These are phyloP conservation scores for Nitzschia palea DNA, from an alignment of 108 stramenopile species.

Conservation along the genomic window DNA sequence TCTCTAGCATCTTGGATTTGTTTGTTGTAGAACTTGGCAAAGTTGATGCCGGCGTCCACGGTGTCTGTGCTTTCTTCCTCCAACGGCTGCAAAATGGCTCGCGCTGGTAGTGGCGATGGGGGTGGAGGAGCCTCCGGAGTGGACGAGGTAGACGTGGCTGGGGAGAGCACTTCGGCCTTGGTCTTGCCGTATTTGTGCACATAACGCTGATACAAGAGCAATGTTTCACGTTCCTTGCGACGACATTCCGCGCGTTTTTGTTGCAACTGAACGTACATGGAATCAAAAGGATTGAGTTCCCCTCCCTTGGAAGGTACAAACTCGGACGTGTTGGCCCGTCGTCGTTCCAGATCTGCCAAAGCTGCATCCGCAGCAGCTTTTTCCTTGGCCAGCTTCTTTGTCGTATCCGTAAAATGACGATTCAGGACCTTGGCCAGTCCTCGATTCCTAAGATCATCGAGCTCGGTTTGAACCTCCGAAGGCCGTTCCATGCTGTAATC, in stretches of 20 bases:
- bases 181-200: constrained; percentile 45
- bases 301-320: constrained; percentile 33
- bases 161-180: constrained; percentile 2
- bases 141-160: constrained; percentile 1
- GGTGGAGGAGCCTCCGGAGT: constrained; percentile 17
- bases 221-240: constrained; percentile 54
- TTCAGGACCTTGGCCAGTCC: constrained; percentile 60
- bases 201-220: constrained; percentile 56
- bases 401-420: constrained; percentile 59
- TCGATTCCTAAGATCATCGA: constrained; percentile 55
- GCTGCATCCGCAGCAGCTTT: constrained; percentile 56
- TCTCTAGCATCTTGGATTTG: not conserved
- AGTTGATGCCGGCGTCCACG: not conserved
- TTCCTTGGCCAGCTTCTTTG: constrained; percentile 46
- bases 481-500: constrained; percentile 34
- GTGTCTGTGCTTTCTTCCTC: constrained; percentile 19
- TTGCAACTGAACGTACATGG: constrained; percentile 41
- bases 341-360: constrained; percentile 46
- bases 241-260: constrained; percentile 45
- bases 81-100: constrained; percentile 14
- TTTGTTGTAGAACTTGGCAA: not conserved
- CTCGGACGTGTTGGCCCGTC: constrained; percentile 37
- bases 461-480: constrained; percentile 37
- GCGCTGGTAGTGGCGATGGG: constrained; percentile 8
- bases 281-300: constrained; percentile 35